These are phyloP conservation scores for Mallotus repandus DNA, from an alignment of 441 rosid genomes.

Conservation along the genomic window DNA sequence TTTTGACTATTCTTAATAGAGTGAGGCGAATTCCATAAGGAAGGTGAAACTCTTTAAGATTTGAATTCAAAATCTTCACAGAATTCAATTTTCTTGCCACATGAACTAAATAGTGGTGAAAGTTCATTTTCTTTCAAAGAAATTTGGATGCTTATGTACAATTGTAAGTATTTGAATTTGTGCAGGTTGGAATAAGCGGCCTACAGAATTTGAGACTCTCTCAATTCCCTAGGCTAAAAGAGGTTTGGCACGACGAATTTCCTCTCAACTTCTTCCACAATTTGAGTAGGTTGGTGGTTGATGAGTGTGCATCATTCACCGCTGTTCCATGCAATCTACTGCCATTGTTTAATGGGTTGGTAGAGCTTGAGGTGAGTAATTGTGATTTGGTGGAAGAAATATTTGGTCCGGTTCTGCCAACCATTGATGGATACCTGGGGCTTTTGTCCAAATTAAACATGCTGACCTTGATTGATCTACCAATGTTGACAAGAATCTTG, in stretches of 20 bases:
- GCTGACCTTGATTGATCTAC: constrained; percentile 15
- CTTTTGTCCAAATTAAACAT: constrained; percentile 1
- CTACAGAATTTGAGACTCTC: background rate
- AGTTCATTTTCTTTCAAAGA: no score
- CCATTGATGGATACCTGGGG: no score
- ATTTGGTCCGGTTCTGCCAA: no score
- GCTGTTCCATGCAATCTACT: constrained; percentile 7
- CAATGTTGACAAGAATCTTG: constrained; percentile 12
- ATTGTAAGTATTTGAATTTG: background rate
- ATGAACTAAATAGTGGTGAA: no score
- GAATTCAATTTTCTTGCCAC: no score
- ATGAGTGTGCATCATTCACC: background rate
- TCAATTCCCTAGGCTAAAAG: constrained; percentile 8
- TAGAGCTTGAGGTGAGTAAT: constrained; percentile 8
- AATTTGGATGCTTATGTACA: no score
- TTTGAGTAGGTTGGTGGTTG: constrained; percentile 12
- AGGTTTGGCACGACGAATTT: constrained; percentile 13
- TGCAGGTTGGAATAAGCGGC: constrained; percentile 14
- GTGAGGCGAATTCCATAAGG: no score
- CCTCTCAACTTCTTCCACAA: background rate
- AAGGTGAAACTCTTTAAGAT: no score
- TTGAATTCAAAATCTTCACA: no score
- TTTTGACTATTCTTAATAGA: no score
- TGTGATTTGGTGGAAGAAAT: background rate
- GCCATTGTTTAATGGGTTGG: constrained; percentile 2